Percentiles rank a stretch among this genome's conserved stretches.
These are phyloP conservation scores for Debaryomyces castellii DNA, from an alignment of 805 yeast species.

Conservation along the genomic window DNA sequence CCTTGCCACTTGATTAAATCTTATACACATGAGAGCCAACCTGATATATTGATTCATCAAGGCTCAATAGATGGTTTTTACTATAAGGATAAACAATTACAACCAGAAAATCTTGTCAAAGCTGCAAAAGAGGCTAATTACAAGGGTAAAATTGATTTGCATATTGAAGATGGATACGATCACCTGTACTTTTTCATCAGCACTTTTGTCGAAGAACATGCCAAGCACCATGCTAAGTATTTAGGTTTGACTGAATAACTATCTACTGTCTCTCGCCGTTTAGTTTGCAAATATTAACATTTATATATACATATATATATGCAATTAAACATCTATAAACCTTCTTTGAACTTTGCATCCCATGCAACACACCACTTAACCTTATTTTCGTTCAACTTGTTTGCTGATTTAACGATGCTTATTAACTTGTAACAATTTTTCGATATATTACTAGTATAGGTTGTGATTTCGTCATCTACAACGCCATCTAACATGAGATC, in stretches of 20 bases:
- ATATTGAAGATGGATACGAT: conserved; percentile 79
- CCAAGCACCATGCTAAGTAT: conserved; percentile 80
- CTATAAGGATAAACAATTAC: conserved; percentile 57
- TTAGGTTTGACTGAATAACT: conserved; percentile 30
- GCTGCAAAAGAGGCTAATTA: conserved; percentile 59
- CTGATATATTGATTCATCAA: conserved; percentile 73
- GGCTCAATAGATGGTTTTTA: conserved; percentile 82
- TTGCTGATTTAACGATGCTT: conserved; percentile 43
- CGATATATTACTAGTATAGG: conserved; percentile 21
- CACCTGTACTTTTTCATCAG: conserved; percentile 88
- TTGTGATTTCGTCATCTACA: conserved; percentile 34
- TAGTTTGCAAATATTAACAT: conserved; percentile 1
- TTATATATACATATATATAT: background rate
- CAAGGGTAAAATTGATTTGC: conserved; percentile 58
- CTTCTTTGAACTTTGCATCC: conserved; percentile 42
- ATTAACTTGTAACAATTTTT: conserved; percentile 30
- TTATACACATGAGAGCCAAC: conserved; percentile 52
- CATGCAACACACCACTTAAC: conserved; percentile 59
- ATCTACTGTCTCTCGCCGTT: background rate
- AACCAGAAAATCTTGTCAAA: conserved; percentile 68
- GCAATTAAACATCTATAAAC: background rate
- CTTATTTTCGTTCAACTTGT: conserved; percentile 50
- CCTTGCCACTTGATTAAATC: conserved; percentile 72
- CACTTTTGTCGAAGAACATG: conserved; percentile 77
- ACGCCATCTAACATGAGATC: conserved; percentile 51